These are phyloP conservation scores for Gaertneriomyces semiglobifer DNA, from an alignment of 192 early-diverging fungal species.

Conservation along the genomic window DNA sequence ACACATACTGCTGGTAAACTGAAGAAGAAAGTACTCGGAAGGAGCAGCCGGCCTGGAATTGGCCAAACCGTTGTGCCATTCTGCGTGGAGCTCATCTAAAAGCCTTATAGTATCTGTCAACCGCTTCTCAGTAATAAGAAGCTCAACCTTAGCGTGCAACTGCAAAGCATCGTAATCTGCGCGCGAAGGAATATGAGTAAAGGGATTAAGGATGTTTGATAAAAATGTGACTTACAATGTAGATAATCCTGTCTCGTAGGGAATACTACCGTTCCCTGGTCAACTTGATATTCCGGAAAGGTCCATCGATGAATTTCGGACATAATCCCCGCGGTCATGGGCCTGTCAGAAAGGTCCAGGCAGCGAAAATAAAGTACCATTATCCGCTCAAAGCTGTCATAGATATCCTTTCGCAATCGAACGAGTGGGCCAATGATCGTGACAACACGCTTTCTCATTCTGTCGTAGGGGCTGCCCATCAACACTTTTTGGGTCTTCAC, in stretches of 20 bases:
- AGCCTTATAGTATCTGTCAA: not conserved
- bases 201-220: not conserved
- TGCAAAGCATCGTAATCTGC: constrained; percentile 19
- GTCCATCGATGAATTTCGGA: constrained; percentile 18
- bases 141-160: constrained; percentile 19
- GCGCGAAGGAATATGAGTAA: not conserved
- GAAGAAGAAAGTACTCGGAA: constrained; percentile 21
- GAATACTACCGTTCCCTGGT: constrained; percentile 14
- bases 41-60: not conserved
- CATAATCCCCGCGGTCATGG: constrained; percentile 26
- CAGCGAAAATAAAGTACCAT: constrained; percentile 27
- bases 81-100: constrained; percentile 8
- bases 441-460: constrained; percentile 10
- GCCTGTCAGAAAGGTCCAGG: constrained; percentile 18
- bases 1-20: constrained; percentile 13
- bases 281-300: constrained; percentile 14
- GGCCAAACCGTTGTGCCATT: constrained; percentile 6
- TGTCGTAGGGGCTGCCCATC: constrained; percentile 3
- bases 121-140: not conserved
- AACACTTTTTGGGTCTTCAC: constrained; percentile 12
- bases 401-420: not conserved
- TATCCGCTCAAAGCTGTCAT: constrained; percentile 22
- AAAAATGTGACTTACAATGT: not conserved
- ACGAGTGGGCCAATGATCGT: constrained; percentile 17
- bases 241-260: constrained; percentile 1